Evolutionary conservation across 2,329 filamentous ascomycete genomes (phyloP).

Genomic region (Fusarium fracticaudum): DNA sequence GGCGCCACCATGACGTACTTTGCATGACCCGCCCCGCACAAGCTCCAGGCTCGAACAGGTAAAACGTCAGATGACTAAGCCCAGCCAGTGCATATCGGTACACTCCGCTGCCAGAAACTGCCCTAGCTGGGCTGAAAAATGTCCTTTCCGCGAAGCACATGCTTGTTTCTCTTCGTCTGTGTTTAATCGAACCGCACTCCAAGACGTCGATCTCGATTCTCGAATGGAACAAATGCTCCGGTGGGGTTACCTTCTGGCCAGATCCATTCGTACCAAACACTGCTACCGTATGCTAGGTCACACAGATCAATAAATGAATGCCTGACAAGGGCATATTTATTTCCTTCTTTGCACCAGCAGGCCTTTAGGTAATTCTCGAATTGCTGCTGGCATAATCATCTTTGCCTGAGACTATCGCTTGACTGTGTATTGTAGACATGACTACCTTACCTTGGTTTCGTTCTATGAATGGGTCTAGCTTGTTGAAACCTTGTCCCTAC

Average conservation of each 20-base stretch:
- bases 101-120: slow-evolving; percentile 14
- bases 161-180: slow-evolving; percentile 4
- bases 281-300: neutral
- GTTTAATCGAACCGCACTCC: slow-evolving; percentile 4
- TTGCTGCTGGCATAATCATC: neutral
- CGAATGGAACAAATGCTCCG: slow-evolving; percentile 37
- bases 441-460: neutral
- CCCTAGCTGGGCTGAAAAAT: neutral
- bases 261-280: neutral
- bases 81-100: neutral
- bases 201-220: slow-evolving; percentile 23
- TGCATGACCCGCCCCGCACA: slow-evolving; percentile 28
- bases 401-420: neutral
- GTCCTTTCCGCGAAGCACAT: slow-evolving; percentile 17
- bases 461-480: neutral
- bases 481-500: neutral
- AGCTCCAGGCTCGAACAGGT: slow-evolving; percentile 38
- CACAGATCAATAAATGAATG: neutral
- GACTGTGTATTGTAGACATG: neutral
- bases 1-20: slow-evolving; percentile 41
- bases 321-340: neutral
- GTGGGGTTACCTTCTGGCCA: neutral
- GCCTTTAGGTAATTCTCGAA: neutral
- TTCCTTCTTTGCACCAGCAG: neutral
- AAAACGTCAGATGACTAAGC: slow-evolving; percentile 25